Base-by-base conservation (phyloP, 1,139 yeast species). In the Candida dubliniensis region DNA sequence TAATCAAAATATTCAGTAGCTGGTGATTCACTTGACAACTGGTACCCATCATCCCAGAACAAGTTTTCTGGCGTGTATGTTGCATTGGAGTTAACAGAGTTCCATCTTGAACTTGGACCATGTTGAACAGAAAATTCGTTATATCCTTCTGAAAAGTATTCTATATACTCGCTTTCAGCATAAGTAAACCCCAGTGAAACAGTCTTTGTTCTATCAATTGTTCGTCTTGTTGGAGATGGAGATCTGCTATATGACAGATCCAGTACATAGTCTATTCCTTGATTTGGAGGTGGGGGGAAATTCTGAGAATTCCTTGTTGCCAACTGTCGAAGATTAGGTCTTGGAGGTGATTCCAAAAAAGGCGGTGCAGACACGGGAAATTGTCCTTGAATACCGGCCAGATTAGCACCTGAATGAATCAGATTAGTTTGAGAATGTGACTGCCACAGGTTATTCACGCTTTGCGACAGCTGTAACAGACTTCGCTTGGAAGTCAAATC, bases 1-100 rank as follows among this genome's bases (percentile, higher is more conserved):
- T 67, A 72, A 51, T 73, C 77, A 54, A 73, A 73, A 40, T 61
- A 58, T 24, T 50, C 58, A 6, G 65, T 56, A 10, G 59, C 63
- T 2, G 73, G 71, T 8, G 54, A 46, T 15, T 50, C 53, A 15
- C 42, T 36, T 3, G 26, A 31, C 13, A 15, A n/a, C 24, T 25
- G 18, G 31, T 29, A 11, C n/a, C 44, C 44, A 3, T 67, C 58
- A 24, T 56, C 54, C 23, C 47, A 53, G 35, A 53, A 48, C 32
- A 53, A 45, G 32, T 51, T 49, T 38, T 47, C 53, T 8, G 56
- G 48, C 33, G 50, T 47, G 25, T 48, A 44, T 11, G 57, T 46
- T 5, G 48, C 51, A 24, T 37, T 36, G n/a, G 55, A 46, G 24
- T 52, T 54, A 5, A 52, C 36, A 2, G 56, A 49, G 25, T 52